Percentiles rank a stretch among this genome's conserved stretches.
Conservation (phyloP, 2,329 filamentous ascomycete species). For the Didymella exigua region DNA sequence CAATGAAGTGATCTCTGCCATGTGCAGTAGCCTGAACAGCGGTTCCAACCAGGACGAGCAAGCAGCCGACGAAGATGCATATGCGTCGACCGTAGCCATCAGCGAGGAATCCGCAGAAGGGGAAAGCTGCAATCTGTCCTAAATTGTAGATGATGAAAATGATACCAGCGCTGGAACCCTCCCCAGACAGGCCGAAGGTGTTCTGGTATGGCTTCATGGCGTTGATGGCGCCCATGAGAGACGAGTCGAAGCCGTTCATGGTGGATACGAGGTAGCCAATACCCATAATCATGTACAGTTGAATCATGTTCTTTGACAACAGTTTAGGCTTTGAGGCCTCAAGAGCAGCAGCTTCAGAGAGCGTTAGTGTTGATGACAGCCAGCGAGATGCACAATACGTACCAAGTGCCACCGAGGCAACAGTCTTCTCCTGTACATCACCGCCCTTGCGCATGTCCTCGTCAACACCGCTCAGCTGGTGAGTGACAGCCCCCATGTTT, state of each 20-base stretch:
- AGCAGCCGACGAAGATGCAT: slow-evolving; percentile 63
- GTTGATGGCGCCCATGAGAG: slow-evolving; percentile 58
- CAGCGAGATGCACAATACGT: background rate
- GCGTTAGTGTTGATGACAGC: slow-evolving; percentile 11
- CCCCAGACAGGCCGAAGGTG: slow-evolving; percentile 56
- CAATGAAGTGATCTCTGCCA: slow-evolving; percentile 59
- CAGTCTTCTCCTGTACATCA: slow-evolving; percentile 35
- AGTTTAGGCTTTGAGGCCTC: slow-evolving; percentile 42
- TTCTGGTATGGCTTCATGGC: slow-evolving; percentile 59
- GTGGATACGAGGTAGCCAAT: slow-evolving; percentile 45
- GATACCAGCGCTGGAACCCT: slow-evolving; percentile 57
- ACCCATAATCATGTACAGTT: slow-evolving; percentile 44
- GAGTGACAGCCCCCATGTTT: slow-evolving; percentile 28
- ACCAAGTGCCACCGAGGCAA: slow-evolving; percentile 42
- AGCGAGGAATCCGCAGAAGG: slow-evolving; percentile 50
- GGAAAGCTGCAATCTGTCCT: slow-evolving; percentile 59
- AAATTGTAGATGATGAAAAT: slow-evolving; percentile 55
- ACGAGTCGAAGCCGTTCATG: slow-evolving; percentile 46
- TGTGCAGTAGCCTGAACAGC: slow-evolving; percentile 58
- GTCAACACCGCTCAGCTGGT: slow-evolving; percentile 31
- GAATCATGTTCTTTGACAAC: slow-evolving; percentile 38
- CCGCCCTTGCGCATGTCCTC: slow-evolving; percentile 29
- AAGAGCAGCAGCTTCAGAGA: slow-evolving; percentile 33
- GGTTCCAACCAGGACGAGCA: slow-evolving; percentile 59
- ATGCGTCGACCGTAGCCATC: slow-evolving; percentile 57